These are phyloP conservation scores for Saccharomyces hybrid DNA, from an alignment of 1,139 yeast genomes.

Conservation along the genomic window DNA sequence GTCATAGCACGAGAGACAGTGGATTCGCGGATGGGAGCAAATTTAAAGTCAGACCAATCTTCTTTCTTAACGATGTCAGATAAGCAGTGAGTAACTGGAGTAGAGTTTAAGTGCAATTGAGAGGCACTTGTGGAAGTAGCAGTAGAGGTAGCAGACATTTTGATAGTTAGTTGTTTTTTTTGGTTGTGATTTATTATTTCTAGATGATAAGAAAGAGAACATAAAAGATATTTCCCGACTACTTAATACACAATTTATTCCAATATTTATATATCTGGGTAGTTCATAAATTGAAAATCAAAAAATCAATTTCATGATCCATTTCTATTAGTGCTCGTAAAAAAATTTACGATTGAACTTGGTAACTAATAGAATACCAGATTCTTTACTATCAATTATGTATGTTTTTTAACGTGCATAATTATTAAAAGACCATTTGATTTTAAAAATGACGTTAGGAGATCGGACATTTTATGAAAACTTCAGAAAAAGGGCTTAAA, in stretches of 20 bases:
- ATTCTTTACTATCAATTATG: neutral
- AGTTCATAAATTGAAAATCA: neutral
- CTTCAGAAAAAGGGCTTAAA: neutral
- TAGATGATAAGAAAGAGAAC: neutral
- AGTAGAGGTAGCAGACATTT: conserved; percentile 1
- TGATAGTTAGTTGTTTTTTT: neutral
- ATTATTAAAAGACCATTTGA: neutral
- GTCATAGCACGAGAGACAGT: conserved; percentile 84
- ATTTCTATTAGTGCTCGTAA: neutral
- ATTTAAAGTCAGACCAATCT: conserved; percentile 63
- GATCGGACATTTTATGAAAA: neutral
- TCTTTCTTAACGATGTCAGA: conserved; percentile 33
- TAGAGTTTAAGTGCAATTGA: conserved; percentile 24
- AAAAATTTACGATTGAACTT: neutral
- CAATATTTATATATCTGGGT: neutral
- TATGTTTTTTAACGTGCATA: neutral
- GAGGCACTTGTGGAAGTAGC: conserved; percentile 10
- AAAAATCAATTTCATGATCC: neutral
- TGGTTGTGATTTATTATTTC: neutral
- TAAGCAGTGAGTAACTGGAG: conserved; percentile 33
- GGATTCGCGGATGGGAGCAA: conserved; percentile 70
- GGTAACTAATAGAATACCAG: neutral
- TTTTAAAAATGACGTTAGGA: neutral
- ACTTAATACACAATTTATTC: neutral
- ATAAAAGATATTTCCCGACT: neutral